phyloP scores from a whole-genome alignment of 2,329 filamentous ascomycete species.

The Thelonectria rubi region DNA sequence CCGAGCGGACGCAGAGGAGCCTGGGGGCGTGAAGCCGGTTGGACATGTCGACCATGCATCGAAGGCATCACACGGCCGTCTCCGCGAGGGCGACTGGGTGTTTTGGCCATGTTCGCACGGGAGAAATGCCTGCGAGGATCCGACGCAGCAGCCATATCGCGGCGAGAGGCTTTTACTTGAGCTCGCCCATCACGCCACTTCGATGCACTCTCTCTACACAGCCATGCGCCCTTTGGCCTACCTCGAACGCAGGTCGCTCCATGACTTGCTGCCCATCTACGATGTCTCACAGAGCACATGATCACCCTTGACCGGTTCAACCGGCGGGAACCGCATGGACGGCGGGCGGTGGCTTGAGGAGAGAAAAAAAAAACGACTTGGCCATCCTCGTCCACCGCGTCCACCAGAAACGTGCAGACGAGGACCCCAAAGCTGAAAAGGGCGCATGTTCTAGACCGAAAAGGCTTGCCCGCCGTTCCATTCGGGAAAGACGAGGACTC shows the following conservation, averaged over 20 bases:
- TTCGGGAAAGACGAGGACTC: slow-evolving; percentile 12
- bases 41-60: slow-evolving; percentile 26
- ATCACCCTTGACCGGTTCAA: slow-evolving; percentile 24
- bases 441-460: slow-evolving; percentile 23
- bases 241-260: neutral
- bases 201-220: slow-evolving; percentile 29
- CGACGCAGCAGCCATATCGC: slow-evolving; percentile 27
- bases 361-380: neutral
- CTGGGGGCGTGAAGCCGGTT: slow-evolving; percentile 22
- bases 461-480: slow-evolving; percentile 21
- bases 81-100: slow-evolving; percentile 29
- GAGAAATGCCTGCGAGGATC: slow-evolving; percentile 29
- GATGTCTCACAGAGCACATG: slow-evolving; percentile 25
- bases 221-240: slow-evolving; percentile 23
- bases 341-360: slow-evolving; percentile 17
- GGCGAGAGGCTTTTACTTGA: slow-evolving; percentile 19
- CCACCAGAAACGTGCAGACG: slow-evolving; percentile 25
- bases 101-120: slow-evolving; percentile 24
- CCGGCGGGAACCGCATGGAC: slow-evolving; percentile 26
- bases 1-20: slow-evolving; percentile 11
- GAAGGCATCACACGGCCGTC: slow-evolving; percentile 20
- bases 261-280: slow-evolving; percentile 28
- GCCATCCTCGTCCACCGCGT: slow-evolving; percentile 21
- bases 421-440: slow-evolving; percentile 18
- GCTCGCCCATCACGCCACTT: slow-evolving; percentile 35